Percentiles rank a stretch among this genome's conserved stretches.
Conservation (phyloP, 2,329 filamentous ascomycete genomes). For the Gaeumannomyces sp. region DNA sequence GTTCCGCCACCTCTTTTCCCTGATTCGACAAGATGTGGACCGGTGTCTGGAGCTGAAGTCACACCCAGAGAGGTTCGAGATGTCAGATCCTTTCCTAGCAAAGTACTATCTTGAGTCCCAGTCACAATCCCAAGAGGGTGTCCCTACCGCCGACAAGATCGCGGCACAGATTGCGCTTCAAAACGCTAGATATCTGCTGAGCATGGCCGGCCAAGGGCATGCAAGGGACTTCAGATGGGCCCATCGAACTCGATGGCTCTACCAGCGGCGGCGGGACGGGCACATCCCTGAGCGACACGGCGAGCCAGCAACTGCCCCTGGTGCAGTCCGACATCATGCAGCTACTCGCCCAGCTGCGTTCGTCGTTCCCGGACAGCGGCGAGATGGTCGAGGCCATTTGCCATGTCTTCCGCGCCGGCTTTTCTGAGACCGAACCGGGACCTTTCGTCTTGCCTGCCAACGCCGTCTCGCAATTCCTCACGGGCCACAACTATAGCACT, state of each 20-base stretch:
- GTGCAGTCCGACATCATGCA: constrained; percentile 42
- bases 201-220: constrained; percentile 66
- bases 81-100: constrained; percentile 13
- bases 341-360: constrained; percentile 41
- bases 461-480: constrained; percentile 61
- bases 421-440: constrained; percentile 66
- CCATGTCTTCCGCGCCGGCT: constrained; percentile 64
- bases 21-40: constrained; percentile 58
- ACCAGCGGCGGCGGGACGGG: constrained; percentile 16
- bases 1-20: constrained; percentile 52
- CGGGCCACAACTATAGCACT: constrained; percentile 46
- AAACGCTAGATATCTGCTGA: constrained; percentile 61
- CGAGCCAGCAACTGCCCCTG: constrained; percentile 17
- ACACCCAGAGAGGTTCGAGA: constrained; percentile 21
- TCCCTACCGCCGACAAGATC: constrained; percentile 32
- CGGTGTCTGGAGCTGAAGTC: constrained; percentile 30
- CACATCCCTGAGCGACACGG: constrained; percentile 13
- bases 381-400: constrained; percentile 70
- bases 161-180: constrained; percentile 44
- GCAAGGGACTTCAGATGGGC: constrained; percentile 59
- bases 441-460: constrained; percentile 69
- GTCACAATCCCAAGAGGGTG: constrained; percentile 15
- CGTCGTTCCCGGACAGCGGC: constrained; percentile 49
- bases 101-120: constrained; percentile 10
- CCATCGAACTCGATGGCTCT: constrained; percentile 57